Evolutionary conservation across 2,329 filamentous ascomycete species (phyloP).

Genomic region (Mollisia scopiformis): DNA sequence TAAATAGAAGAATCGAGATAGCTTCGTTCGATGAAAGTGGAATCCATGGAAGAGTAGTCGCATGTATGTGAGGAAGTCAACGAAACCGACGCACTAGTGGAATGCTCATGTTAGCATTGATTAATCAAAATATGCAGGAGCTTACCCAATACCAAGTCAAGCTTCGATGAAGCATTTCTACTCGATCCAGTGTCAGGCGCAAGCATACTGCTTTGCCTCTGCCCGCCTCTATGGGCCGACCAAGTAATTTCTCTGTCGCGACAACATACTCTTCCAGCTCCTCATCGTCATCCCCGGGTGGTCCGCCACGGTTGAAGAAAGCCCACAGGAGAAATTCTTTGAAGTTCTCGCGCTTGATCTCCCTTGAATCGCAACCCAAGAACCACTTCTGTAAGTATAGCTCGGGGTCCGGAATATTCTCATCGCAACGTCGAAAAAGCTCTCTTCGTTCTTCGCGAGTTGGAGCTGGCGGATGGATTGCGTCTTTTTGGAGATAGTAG

Average conservation of each 20-base stretch:
- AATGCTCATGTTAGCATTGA: neutral
- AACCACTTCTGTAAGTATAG: slow-evolving; percentile 62
- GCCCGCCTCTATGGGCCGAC: slow-evolving; percentile 52
- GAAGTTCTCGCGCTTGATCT: slow-evolving; percentile 61
- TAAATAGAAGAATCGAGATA: slow-evolving; percentile 46
- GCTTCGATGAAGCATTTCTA: slow-evolving; percentile 58
- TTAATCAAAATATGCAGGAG: neutral
- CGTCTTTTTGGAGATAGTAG: slow-evolving; percentile 52
- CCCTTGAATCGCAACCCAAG: slow-evolving; percentile 50
- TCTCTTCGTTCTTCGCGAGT: slow-evolving; percentile 48
- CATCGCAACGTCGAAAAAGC: slow-evolving; percentile 54
- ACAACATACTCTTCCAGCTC: slow-evolving; percentile 59
- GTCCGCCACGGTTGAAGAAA: slow-evolving; percentile 52
- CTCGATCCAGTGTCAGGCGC: slow-evolving; percentile 59
- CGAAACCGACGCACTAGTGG: slow-evolving; percentile 36
- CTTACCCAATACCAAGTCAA: slow-evolving; percentile 60
- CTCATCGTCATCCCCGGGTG: slow-evolving; percentile 48
- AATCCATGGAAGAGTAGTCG: slow-evolving; percentile 48
- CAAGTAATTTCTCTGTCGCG: slow-evolving; percentile 53
- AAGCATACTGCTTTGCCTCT: slow-evolving; percentile 55
- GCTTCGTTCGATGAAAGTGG: slow-evolving; percentile 47
- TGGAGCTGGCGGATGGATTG: slow-evolving; percentile 50
- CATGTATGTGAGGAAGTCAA: slow-evolving; percentile 39
- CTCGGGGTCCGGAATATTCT: slow-evolving; percentile 54
- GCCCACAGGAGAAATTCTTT: slow-evolving; percentile 66